Base-by-base conservation (phyloP, 345 rosid species). In the Cardiospermum halicacabum region DNA sequence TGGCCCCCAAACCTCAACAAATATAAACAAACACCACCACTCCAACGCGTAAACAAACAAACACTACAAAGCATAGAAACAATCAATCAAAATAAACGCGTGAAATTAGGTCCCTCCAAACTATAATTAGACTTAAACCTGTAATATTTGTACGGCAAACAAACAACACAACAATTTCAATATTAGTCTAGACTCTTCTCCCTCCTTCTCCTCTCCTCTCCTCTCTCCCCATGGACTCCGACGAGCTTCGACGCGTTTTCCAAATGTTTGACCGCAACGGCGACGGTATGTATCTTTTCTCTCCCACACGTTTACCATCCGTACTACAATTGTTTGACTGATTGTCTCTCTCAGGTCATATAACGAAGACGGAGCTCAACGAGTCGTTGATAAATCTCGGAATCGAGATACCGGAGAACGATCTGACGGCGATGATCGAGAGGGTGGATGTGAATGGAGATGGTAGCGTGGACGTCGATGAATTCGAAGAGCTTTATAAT, bases 211-310 rank as follows among this genome's bases (percentile, higher is more conserved):
- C 3, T 15, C 62, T 2, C 9, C 36, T 24, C 62, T 24, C 11
- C 43, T 49, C 12, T 21, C 3, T 7, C 65, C 53, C 37, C n/a
- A 88, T 82, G 96, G 87, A 83, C 19, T 57, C 71, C 0, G 31
- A 74, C 2, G 98, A 89, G 78, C 77, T 89, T 16, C 69, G 75
- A 36, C 76, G 83, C 2, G 86, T 92, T n/a, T 92, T 92, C 69
- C 85, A 86, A 50, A 78, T 82, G 87, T 92, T 92, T 40, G 98
- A 92, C 69, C 78, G 78, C 61, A 81, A 92, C 13, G 92, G 92
- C 2, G 96, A 92, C 59, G 97, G 97, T 0, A 15, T 16, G 28
- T 51, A 36, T 5, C 10, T 47, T 16, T 16, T 16, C 4, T 43
- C n/a, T 43, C 4, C n/a, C n/a, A n/a, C n/a, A n/a, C n/a, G n/a